Evolutionary conservation across 2,329 filamentous ascomycete genomes (phyloP).

Genomic region (Aureobasidium musti): DNA sequence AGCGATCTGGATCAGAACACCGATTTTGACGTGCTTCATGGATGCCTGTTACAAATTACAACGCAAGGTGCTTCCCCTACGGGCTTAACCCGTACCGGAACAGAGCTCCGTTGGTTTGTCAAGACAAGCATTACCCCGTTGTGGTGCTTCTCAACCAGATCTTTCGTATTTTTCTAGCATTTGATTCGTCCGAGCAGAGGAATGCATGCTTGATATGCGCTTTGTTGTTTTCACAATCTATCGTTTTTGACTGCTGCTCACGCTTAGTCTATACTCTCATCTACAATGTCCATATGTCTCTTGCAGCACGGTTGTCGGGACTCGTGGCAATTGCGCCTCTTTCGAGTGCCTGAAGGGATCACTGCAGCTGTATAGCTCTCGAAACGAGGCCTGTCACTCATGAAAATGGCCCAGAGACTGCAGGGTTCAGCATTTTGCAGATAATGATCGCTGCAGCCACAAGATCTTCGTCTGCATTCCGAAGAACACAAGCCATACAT

Average conservation of each 20-base stretch:
- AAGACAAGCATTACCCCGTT: neutral
- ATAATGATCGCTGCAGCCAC: neutral
- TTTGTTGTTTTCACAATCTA: too few species aligned
- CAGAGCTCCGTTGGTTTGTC: constrained; percentile 4
- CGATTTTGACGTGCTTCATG: constrained; percentile 18
- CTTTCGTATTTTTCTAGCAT: neutral
- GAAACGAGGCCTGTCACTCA: neutral
- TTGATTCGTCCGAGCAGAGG: neutral
- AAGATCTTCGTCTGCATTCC: neutral
- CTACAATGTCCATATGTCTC: neutral
- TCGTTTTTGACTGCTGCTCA: neutral
- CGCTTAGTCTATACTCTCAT: too few species aligned
- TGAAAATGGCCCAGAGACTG: neutral
- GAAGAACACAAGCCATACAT: neutral
- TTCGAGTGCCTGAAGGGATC: neutral
- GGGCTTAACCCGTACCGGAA: neutral
- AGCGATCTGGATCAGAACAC: constrained; percentile 5
- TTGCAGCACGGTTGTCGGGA: neutral
- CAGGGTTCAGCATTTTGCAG: neutral
- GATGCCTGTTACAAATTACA: constrained; percentile 3
- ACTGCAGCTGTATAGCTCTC: neutral
- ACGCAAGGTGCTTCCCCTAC: neutral
- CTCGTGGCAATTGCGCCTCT: neutral
- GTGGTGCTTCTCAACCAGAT: neutral
- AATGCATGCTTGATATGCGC: too few species aligned